phyloP scores from a whole-genome alignment of 2,329 filamentous ascomycete species.

The Pseudomassariella vexata region DNA sequence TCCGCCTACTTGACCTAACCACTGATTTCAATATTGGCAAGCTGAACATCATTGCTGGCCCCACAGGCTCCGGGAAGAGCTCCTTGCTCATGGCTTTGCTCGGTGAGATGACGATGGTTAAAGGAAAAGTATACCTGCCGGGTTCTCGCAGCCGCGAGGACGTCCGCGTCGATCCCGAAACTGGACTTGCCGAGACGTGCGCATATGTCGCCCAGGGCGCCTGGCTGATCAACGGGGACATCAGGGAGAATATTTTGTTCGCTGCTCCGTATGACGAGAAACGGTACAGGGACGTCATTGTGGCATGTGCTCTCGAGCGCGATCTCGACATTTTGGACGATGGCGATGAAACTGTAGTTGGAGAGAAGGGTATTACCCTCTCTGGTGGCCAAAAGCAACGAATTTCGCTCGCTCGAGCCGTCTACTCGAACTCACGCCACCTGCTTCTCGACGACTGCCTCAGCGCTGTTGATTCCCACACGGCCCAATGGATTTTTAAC shows the following conservation, averaged over 20 bases:
- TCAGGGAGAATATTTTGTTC: conserved; percentile 95
- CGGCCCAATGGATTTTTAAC: conserved; percentile 95
- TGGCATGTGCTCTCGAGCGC: conserved; percentile 84
- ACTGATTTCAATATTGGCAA: conserved; percentile 79
- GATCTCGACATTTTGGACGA: conserved; percentile 89
- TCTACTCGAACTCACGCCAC: conserved; percentile 94
- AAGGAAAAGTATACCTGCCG: conserved; percentile 77
- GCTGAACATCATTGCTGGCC: conserved; percentile 87
- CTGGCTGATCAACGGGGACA: conserved; percentile 93
- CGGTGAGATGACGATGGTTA: conserved; percentile 87
- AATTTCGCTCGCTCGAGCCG: conserved; percentile 89
- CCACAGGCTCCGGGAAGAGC: conserved; percentile 92
- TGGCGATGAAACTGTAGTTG: conserved; percentile 89
- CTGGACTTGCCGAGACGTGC: conserved; percentile 82
- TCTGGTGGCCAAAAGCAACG: conserved; percentile 97
- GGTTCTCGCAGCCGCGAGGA: conserved; percentile 83
- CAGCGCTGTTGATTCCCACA: conserved; percentile 95
- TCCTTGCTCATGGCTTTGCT: conserved; percentile 93
- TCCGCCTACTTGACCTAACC: conserved; percentile 77
- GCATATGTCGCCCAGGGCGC: conserved; percentile 96
- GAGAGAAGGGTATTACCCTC: conserved; percentile 94
- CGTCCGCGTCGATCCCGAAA: conserved; percentile 72
- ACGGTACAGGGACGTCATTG: conserved; percentile 81
- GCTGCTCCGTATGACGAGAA: conserved; percentile 73
- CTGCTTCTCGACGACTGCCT: conserved; percentile 91